phyloP scores from a whole-genome alignment of 2,329 filamentous ascomycete genomes.

The Dothiorella sarmentorum region DNA sequence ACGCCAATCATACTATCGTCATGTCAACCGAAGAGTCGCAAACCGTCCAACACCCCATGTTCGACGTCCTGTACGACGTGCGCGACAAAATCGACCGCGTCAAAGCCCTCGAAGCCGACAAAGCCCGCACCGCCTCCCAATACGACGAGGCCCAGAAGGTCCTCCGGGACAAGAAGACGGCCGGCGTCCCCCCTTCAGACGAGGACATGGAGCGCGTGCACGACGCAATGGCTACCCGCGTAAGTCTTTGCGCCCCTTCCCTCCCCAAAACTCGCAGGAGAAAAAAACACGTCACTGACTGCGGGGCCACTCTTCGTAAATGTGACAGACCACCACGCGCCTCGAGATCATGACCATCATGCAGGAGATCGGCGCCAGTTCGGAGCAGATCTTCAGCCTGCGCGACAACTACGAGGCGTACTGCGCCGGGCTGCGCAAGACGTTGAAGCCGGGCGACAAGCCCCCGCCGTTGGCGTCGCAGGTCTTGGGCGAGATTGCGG shows the following conservation, averaged over 20 bases:
- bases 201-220: neutral
- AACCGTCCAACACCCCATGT: neutral
- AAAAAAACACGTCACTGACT: too few species aligned
- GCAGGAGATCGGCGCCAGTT: neutral
- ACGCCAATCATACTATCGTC: neutral
- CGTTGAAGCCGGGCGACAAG: neutral
- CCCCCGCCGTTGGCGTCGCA: slow-evolving; percentile 2
- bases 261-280: too few species aligned
- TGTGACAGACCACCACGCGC: neutral
- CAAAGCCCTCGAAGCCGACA: slow-evolving; percentile 6
- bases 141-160: slow-evolving; percentile 1
- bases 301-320: neutral
- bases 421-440: neutral
- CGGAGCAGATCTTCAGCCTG: neutral
- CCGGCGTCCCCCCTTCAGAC: neutral
- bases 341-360: slow-evolving; percentile 10
- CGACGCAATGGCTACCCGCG: neutral
- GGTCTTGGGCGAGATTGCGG: slow-evolving; percentile 3
- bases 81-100: slow-evolving; percentile 8
- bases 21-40: neutral
- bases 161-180: neutral
- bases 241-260: neutral
- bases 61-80: slow-evolving; percentile 6
- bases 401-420: slow-evolving; percentile 5
- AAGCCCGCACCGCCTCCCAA: neutral